phyloP scores from a whole-genome alignment of 257 asterid species.

The Anisodus tanguticus region DNA sequence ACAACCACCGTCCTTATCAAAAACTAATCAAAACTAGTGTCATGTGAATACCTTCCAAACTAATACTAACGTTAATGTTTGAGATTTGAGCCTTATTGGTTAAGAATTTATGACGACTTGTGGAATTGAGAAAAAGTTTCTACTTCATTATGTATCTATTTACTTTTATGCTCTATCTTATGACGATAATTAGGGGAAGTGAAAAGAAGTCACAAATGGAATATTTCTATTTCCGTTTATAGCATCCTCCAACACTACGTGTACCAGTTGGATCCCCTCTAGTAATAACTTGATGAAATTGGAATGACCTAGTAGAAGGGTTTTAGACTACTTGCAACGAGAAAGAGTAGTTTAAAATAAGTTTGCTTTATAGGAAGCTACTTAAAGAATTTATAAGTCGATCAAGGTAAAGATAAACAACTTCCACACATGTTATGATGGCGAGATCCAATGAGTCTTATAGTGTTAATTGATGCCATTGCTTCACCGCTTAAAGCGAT shows the following conservation, averaged over 20 bases:
- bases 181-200: background rate
- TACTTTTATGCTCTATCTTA: background rate
- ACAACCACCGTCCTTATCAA: background rate
- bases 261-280: background rate
- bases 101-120: background rate
- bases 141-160: no score
- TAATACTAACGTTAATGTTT: background rate
- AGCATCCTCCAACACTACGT: background rate
- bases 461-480: background rate
- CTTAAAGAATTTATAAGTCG: no score
- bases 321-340: background rate
- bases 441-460: background rate
- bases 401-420: background rate
- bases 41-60: conserved; percentile 18
- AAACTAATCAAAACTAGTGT: background rate
- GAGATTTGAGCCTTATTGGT: background rate
- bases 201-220: background rate
- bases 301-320: background rate
- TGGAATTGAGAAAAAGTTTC: background rate
- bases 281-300: background rate
- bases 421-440: background rate
- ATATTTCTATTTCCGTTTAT: no score
- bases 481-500: background rate
- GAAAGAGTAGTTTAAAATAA: no score
- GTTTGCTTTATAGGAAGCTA: background rate